These are phyloP conservation scores for Phylloporus sp. DNA, from an alignment of 768 basidiomycete species.

Conservation along the genomic window DNA sequence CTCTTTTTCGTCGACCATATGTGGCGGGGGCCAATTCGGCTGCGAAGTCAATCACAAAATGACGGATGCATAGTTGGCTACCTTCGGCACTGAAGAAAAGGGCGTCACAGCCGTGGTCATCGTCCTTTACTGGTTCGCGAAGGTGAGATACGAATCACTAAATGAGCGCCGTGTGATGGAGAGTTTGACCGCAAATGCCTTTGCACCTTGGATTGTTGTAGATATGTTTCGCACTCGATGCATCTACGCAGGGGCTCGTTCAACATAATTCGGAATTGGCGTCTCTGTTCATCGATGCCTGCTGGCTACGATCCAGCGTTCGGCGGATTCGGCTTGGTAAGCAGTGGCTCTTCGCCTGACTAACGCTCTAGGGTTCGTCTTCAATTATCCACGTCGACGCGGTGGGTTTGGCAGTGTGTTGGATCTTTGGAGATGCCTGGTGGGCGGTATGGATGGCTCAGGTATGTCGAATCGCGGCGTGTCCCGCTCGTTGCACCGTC, in stretches of 20 bases:
- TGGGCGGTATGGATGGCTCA: too few relatives aligned
- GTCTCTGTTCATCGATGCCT: conserved; percentile 15
- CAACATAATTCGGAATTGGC: conserved; percentile 59
- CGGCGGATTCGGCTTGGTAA: too few relatives aligned
- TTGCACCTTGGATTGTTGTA: conserved; percentile 27
- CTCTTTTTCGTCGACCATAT: conserved; percentile 90
- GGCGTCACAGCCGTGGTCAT: conserved; percentile 75
- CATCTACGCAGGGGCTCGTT: conserved; percentile 93
- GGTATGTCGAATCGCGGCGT: too few relatives aligned
- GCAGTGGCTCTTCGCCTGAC: too few relatives aligned
- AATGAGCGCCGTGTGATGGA: too few relatives aligned
- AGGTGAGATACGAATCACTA: conserved; percentile 73
- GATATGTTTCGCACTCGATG: conserved; percentile 87
- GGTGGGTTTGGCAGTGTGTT: too few relatives aligned
- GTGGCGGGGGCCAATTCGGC: conserved; percentile 69
- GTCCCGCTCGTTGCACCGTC: too few relatives aligned
- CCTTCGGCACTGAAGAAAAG: conserved; percentile 91
- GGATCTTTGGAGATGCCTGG: too few relatives aligned
- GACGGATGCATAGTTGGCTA: conserved; percentile 60
- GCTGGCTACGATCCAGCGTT: conserved; percentile 27
- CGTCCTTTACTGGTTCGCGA: conserved; percentile 78
- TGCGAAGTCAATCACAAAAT: conserved; percentile 52
- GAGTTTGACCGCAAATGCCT: not conserved
- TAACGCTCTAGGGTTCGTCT: too few relatives aligned
- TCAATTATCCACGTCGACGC: too few relatives aligned